These are phyloP conservation scores for Metarhizium album DNA, from an alignment of 2,329 filamentous ascomycete species.

Conservation along the genomic window DNA sequence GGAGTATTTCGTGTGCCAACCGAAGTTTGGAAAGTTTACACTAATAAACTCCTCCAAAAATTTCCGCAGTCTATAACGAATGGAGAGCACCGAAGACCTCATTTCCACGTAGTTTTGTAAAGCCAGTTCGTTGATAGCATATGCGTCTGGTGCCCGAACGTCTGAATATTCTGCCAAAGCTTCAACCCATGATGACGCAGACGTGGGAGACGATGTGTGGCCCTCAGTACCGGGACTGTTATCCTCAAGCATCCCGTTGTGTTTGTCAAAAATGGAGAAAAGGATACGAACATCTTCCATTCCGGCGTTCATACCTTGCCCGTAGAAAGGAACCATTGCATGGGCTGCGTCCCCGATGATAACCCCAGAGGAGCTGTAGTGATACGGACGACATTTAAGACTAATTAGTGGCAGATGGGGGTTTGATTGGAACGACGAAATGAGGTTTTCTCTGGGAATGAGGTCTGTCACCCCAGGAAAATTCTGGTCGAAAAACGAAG, in stretches of 20 bases:
- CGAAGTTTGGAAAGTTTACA: conserved; percentile 62
- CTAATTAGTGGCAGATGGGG: conserved; percentile 88
- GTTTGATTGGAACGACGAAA: conserved; percentile 66
- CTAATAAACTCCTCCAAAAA: conserved; percentile 75
- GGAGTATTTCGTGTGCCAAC: conserved; percentile 88
- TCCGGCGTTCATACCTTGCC: conserved; percentile 94
- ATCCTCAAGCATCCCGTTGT: conserved; percentile 34
- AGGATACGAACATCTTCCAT: conserved; percentile 88
- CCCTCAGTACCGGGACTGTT: conserved; percentile 27
- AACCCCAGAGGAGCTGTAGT: conserved; percentile 65
- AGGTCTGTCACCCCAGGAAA: conserved; percentile 78
- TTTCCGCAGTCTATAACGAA: conserved; percentile 71
- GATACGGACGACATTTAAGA: conserved; percentile 86
- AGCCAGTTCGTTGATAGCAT: conserved; percentile 87
- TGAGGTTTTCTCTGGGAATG: conserved; percentile 57
- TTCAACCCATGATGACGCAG: conserved; percentile 44
- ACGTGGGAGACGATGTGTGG: conserved; percentile 25
- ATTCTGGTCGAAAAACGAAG: conserved; percentile 66
- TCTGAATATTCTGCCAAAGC: conserved; percentile 69
- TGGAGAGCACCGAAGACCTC: conserved; percentile 72
- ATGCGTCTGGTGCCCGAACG: conserved; percentile 64
- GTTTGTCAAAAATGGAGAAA: conserved; percentile 68
- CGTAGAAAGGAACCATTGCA: conserved; percentile 97
- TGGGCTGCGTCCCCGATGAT: conserved; percentile 92
- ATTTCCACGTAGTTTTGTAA: conserved; percentile 90